These are phyloP conservation scores for Tetrapisispora fleetii DNA, from an alignment of 805 yeast species.

Conservation along the genomic window DNA sequence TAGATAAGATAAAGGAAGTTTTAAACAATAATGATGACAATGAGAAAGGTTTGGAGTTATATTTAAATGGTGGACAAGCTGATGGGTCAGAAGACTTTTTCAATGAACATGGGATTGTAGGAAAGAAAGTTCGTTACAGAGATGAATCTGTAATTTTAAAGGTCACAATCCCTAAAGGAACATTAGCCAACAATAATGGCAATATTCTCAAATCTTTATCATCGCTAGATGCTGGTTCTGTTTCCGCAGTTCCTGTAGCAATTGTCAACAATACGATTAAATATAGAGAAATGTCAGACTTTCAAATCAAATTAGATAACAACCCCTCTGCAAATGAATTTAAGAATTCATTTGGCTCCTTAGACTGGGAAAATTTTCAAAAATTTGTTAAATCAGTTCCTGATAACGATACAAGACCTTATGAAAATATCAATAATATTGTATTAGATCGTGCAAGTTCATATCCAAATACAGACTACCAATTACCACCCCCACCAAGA, in stretches of 20 bases:
- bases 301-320: slow-evolving; percentile 58
- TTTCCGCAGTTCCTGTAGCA: slow-evolving; percentile 50
- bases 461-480: slow-evolving; percentile 22
- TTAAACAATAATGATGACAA: slow-evolving; percentile 24
- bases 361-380: slow-evolving; percentile 26
- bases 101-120: slow-evolving; percentile 54
- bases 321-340: slow-evolving; percentile 39
- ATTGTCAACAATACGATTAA: slow-evolving; percentile 59
- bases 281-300: slow-evolving; percentile 82
- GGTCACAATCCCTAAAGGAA: slow-evolving; percentile 48
- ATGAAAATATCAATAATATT: slow-evolving; percentile 25
- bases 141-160: slow-evolving; percentile 52
- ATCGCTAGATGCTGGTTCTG: slow-evolving; percentile 29
- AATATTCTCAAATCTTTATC: slow-evolving; percentile 36
- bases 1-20: slow-evolving; percentile 26
- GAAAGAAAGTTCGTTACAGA: slow-evolving; percentile 35
- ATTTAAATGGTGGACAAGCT: slow-evolving; percentile 32
- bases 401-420: slow-evolving; percentile 31
- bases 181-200: slow-evolving; percentile 34
- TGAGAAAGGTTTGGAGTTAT: slow-evolving; percentile 23
- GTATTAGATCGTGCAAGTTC: slow-evolving; percentile 15
- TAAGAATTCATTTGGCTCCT: slow-evolving; percentile 19
- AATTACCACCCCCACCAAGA: slow-evolving; percentile 75
- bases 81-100: slow-evolving; percentile 28
- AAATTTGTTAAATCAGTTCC: slow-evolving; percentile 29